Evolutionary conservation across 257 asterid genomes (phyloP), one percentile per base, ranked within the genome.

Genomic region (Marsdenia floribunda): DNA sequence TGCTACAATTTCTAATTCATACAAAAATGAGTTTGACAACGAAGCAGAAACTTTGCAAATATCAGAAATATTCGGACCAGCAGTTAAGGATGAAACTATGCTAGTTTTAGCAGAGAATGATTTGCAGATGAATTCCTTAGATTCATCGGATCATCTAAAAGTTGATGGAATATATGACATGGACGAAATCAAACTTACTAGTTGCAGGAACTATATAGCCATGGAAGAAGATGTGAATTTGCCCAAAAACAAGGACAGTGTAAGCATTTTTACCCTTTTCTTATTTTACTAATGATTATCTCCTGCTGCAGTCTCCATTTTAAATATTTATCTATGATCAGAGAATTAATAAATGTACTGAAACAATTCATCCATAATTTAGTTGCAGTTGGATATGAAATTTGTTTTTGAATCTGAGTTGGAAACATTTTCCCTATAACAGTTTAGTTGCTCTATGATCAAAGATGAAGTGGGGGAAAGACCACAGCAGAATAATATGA

Each of bases 181-280:
- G 47, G 86, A 81, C 70, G 84, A 78, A 80, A 80, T 57, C 44
- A 73, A 82, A 49, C 77, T 57, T 74, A 35, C 72, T 74, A 60
- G 79, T 68, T 73, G 83, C 57, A 73, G 66, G 47, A 77, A 72
- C 29, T 68, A 72, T 75, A 10, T 68, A 33, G 77, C 74, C 46
- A 53, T 53, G 49, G 72, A 78, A 76, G 79, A 68, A 78, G 77
- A 64, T 73, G 75, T 75, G 59, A 77, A 77, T 82, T 72, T 79
- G 69, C 85, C 79, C 44, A 77, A 82, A 78, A 80, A 78, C 75
- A 83, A 79, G 72, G 85, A 88, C 76, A 83, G 77, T 78, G 98
- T 93, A 84, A 90, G 98, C 81, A 49, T 80, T 58, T 66, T 38
- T 35, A 57, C 47, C 71, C 75, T 47, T 71, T 55, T 67, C 71